Percentiles rank a stretch among this genome's conserved stretches.
phyloP scores from a whole-genome alignment of 176 grass and related monocot genomes.

The Stipa capillata region DNA sequence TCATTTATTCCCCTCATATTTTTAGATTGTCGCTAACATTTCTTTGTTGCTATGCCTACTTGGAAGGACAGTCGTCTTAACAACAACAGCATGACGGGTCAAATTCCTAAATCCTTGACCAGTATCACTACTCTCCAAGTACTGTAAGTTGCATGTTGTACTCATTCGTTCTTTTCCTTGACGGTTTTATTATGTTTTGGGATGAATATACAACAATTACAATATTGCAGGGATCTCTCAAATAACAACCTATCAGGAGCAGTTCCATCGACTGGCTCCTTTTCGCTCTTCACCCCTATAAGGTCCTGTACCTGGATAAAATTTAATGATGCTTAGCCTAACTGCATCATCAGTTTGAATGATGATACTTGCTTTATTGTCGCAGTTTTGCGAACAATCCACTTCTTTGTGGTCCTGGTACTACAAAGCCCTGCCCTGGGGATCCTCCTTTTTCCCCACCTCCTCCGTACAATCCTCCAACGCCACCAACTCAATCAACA shows the following conservation, averaged over 20 bases:
- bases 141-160: slow-evolving; percentile 49
- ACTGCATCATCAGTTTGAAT: background rate
- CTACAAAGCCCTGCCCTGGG: slow-evolving; percentile 40
- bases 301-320: slow-evolving; percentile 36
- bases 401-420: slow-evolving; percentile 55
- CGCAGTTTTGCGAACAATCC: slow-evolving; percentile 68
- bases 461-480: slow-evolving; percentile 44
- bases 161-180: background rate
- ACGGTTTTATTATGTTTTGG: slow-evolving; percentile 7
- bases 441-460: slow-evolving; percentile 46
- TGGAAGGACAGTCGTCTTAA: slow-evolving; percentile 76
- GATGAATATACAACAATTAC: slow-evolving; percentile 8
- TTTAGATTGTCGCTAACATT: background rate
- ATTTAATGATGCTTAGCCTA: slow-evolving; percentile 1
- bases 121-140: slow-evolving; percentile 62
- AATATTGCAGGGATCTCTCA: slow-evolving; percentile 58
- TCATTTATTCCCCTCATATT: slow-evolving; percentile 3
- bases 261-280: slow-evolving; percentile 64
- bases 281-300: slow-evolving; percentile 77
- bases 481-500: slow-evolving; percentile 27
- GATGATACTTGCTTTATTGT: slow-evolving; percentile 9
- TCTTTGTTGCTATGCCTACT: slow-evolving; percentile 23
- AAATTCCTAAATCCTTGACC: slow-evolving; percentile 55
- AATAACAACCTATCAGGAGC: slow-evolving; percentile 59
- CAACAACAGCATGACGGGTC: slow-evolving; percentile 56